phyloP scores from a whole-genome alignment of 2,329 filamentous ascomycete species.

The Ophiostoma triangulosporum region DNA sequence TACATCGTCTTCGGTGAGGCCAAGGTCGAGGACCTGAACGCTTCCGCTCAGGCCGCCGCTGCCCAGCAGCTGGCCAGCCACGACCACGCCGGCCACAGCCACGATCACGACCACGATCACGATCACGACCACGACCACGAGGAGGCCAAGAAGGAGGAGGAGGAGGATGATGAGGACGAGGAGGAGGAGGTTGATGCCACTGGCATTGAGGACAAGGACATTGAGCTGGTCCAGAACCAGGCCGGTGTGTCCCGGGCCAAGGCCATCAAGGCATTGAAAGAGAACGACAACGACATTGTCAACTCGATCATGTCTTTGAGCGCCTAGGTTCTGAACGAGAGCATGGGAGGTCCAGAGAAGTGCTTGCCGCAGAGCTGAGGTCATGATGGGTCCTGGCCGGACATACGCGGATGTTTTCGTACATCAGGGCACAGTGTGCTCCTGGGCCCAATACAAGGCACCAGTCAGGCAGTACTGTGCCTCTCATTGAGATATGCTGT shows the following conservation, averaged over 20 bases:
- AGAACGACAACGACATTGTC: slow-evolving; percentile 99
- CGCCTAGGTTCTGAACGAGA: slow-evolving; percentile 38
- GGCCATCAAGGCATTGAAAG: slow-evolving; percentile 94
- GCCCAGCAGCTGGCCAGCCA: slow-evolving; percentile 86
- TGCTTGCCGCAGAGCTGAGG: neutral
- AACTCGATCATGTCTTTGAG: slow-evolving; percentile 99
- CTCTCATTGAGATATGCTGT: neutral
- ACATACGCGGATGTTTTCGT: neutral
- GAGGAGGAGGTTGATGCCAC: slow-evolving; percentile 90
- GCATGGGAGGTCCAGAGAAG: neutral
- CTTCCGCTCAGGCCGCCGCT: slow-evolving; percentile 87
- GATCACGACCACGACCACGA: slow-evolving; percentile 31
- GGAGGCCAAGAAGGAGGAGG: slow-evolving; percentile 63
- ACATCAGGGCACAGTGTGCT: neutral
- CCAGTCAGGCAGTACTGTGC: neutral
- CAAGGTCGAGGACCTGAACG: slow-evolving; percentile 99
- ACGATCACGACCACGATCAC: slow-evolving; percentile 46
- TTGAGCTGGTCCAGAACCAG: slow-evolving; percentile 97
- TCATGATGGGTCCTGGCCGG: neutral
- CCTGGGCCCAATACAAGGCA: neutral
- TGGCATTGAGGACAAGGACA: slow-evolving; percentile 96
- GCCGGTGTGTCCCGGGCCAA: slow-evolving; percentile 95
- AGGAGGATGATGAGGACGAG: slow-evolving; percentile 70
- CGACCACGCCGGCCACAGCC: slow-evolving; percentile 53
- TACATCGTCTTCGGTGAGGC: slow-evolving; percentile 99